Evolutionary conservation across 2,329 filamentous ascomycete species (phyloP).

Genomic region (Coniochaeta pulveracea): DNA sequence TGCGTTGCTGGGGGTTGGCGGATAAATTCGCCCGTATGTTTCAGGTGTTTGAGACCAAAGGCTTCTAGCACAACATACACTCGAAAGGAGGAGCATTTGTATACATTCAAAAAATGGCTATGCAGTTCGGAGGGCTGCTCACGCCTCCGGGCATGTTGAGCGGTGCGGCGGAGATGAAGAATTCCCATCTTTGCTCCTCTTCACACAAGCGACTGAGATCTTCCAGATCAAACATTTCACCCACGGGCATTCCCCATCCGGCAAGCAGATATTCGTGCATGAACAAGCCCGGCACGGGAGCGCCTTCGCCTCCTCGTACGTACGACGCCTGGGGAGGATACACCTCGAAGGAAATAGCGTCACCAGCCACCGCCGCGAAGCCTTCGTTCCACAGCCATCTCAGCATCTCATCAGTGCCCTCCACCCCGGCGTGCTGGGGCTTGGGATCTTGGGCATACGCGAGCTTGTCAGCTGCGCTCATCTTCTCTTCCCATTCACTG

Average conservation of each 20-base stretch:
- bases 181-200: slow-evolving; percentile 32
- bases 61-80: not conserved
- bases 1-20: slow-evolving; percentile 16
- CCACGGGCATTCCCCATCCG: slow-evolving; percentile 33
- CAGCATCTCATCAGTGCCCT: slow-evolving; percentile 23
- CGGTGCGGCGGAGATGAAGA: slow-evolving; percentile 36
- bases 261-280: slow-evolving; percentile 35
- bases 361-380: slow-evolving; percentile 33
- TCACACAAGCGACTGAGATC: slow-evolving; percentile 35
- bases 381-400: slow-evolving; percentile 33
- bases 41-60: slow-evolving; percentile 8
- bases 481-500: slow-evolving; percentile 16
- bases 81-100: not conserved
- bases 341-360: slow-evolving; percentile 30
- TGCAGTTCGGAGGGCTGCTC: slow-evolving; percentile 30
- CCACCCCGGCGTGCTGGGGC: slow-evolving; percentile 26
- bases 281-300: slow-evolving; percentile 13
- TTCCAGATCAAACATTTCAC: slow-evolving; percentile 24
- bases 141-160: slow-evolving; percentile 34
- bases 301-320: slow-evolving; percentile 7
- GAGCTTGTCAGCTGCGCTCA: slow-evolving; percentile 29
- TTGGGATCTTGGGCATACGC: slow-evolving; percentile 25
- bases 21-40: slow-evolving; percentile 18
- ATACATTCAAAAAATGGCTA: slow-evolving; percentile 26
- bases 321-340: slow-evolving; percentile 23